Conservation (phyloP, 805 yeast species). For the Hanseniaspora jakobsenii region DNA sequence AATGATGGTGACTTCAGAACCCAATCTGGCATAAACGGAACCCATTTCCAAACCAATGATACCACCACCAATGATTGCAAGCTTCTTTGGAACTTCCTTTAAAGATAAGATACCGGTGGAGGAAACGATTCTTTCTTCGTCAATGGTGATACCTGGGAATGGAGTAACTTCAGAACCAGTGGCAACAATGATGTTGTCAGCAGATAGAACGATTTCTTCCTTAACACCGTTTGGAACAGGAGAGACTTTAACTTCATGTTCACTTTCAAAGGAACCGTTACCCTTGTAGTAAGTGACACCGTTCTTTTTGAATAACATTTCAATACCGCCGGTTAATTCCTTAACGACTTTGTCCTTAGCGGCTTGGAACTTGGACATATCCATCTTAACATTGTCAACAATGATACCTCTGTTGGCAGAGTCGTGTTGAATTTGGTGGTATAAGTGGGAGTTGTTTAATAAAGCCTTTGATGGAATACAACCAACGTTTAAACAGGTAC, state of each 20-base stretch:
- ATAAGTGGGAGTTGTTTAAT: slow-evolving; percentile 85
- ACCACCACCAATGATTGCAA: slow-evolving; percentile 97
- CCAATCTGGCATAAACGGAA: slow-evolving; percentile 90
- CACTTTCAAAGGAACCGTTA: slow-evolving; percentile 74
- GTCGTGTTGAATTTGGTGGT: slow-evolving; percentile 79
- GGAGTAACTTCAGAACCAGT: slow-evolving; percentile 98
- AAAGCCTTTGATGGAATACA: slow-evolving; percentile 97
- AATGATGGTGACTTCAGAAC: slow-evolving; percentile 86
- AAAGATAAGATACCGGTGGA: slow-evolving; percentile 85
- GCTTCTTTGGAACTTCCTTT: slow-evolving; percentile 79
- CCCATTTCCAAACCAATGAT: slow-evolving; percentile 99
- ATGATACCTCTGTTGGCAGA: slow-evolving; percentile 83
- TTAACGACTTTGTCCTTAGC: slow-evolving; percentile 86
- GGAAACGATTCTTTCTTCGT: slow-evolving; percentile 91
- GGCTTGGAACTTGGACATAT: slow-evolving; percentile 69
- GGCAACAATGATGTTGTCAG: slow-evolving; percentile 85
- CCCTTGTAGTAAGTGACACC: slow-evolving; percentile 93
- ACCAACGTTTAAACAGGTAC: slow-evolving; percentile 97
- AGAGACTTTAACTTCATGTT: slow-evolving; percentile 61
- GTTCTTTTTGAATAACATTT: slow-evolving; percentile 88
- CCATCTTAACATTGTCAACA: slow-evolving; percentile 56
- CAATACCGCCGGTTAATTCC: slow-evolving; percentile 87
- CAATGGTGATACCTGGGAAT: slow-evolving; percentile 94
- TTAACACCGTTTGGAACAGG: slow-evolving; percentile 69
- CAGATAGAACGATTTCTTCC: slow-evolving; percentile 56